phyloP scores from a whole-genome alignment of 169 alveolate genomes.

The Eimeria sp. region DNA sequence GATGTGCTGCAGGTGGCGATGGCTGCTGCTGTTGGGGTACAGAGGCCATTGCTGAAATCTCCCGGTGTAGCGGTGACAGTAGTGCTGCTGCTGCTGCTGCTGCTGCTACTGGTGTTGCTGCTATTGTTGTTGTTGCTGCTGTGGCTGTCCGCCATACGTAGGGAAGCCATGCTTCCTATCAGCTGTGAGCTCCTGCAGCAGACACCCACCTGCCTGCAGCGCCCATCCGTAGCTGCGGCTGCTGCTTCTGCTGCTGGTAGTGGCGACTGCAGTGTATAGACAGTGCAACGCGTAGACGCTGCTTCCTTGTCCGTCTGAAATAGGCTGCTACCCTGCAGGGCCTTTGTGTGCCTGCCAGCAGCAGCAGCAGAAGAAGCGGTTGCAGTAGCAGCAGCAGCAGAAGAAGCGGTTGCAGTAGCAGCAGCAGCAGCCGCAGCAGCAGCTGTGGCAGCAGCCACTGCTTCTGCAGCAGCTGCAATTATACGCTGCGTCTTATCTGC shows the following conservation, averaged over 20 bases:
- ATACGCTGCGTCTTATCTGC: neutral
- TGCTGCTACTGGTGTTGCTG: neutral
- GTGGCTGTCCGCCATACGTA: neutral
- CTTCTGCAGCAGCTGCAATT: conserved; percentile 4
- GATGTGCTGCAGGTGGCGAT: neutral
- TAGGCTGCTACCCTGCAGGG: neutral
- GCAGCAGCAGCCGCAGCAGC: neutral
- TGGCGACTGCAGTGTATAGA: neutral
- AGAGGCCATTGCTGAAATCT: neutral
- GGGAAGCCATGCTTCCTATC: neutral
- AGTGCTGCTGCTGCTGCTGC: conserved; percentile 9
- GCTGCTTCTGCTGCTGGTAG: neutral
- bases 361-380: conserved; percentile 33
- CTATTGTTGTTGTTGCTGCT: neutral
- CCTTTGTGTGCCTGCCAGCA: neutral
- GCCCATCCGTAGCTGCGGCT: neutral
- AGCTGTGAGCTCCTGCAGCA: neutral
- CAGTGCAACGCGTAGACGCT: neutral
- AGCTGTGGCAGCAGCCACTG: conserved; percentile 4
- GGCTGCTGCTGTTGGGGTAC: conserved; percentile 1
- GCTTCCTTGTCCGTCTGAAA: neutral
- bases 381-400: neutral
- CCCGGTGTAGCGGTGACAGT: neutral
- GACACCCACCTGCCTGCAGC: too few relatives aligned
- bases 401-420: conserved; percentile 11